phyloP scores from a whole-genome alignment of 192 early-diverging fungal genomes.

The Allomyces javanicus region DNA sequence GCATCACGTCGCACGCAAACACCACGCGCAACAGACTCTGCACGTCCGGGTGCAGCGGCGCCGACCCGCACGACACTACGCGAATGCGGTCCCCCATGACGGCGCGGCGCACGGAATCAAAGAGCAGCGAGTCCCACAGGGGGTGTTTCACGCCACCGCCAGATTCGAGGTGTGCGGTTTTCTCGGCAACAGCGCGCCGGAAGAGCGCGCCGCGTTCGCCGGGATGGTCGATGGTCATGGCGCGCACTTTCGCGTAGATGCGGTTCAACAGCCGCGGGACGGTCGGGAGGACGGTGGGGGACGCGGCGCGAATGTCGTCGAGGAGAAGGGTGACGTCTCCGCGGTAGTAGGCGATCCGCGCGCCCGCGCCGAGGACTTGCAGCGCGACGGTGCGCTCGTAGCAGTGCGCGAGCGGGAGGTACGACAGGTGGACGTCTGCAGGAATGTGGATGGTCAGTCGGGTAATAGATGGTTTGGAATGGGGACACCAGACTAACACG shows the following conservation, averaged over 20 bases:
- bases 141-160: constrained; percentile 37
- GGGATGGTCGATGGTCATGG: constrained; percentile 39
- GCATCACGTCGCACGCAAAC: constrained; percentile 38
- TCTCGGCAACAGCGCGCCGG: constrained; percentile 18
- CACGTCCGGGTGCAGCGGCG: constrained; percentile 67
- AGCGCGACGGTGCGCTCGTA: constrained; percentile 52
- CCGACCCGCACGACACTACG: constrained; percentile 60
- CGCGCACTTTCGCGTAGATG: constrained; percentile 65
- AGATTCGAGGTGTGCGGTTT: constrained; percentile 20
- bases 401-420: constrained; percentile 80
- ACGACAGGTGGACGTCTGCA: constrained; percentile 49
- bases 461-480: no score
- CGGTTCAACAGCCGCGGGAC: constrained; percentile 87
- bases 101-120: constrained; percentile 21
- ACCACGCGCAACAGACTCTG: constrained; percentile 46
- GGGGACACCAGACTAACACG: constrained; percentile 1
- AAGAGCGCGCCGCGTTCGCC: constrained; percentile 33
- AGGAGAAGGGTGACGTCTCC: constrained; percentile 46
- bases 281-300: constrained; percentile 67
- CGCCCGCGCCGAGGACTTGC: constrained; percentile 33
- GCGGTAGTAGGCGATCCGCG: constrained; percentile 50
- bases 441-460: no score
- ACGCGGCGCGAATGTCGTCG: constrained; percentile 63
- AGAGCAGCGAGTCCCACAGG: constrained; percentile 25
- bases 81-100: constrained; percentile 40